Base-by-base conservation (phyloP, 768 basidiomycete species). In the Lentinula lateritia region DNA sequence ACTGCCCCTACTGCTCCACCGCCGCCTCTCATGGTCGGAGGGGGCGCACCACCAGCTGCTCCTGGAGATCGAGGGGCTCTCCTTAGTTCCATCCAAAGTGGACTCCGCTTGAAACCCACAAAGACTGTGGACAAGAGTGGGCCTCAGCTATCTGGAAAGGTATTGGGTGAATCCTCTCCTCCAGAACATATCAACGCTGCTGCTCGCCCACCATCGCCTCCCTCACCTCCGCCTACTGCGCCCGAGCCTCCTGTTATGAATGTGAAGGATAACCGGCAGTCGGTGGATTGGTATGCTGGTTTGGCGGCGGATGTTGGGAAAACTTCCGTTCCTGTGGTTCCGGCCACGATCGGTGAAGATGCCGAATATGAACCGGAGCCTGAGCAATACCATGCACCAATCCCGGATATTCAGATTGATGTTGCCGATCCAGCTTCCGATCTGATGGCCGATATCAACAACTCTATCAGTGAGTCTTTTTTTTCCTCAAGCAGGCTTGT, bases 261-360 rank as follows among this genome's bases (percentile, higher is more conserved):
- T 39, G 69, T 71, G 52, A 68, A 80, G 38, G 80, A 74, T 59
- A 83, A 89, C 67, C 78, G 87, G 62, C 89, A 94, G 72, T 89
- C 88, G 6, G 89, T 96, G 3, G 95, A 93, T 67, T 98, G 95
- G 95, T 94, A 92, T 70, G 83, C 87, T 55, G 89, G 88, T 36
- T 79, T 96, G 12, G 94, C 95, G 12, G 90, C 89, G 42, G 88
- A 96, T 75, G 75, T 76, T 41, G 81, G 78, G 18, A 39, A 68
- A 70, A 45, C 65, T 20, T 69, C 68, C 50, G 67, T 76, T 35
- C 75, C 73, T 57, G 75, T 71, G 52, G 70, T 88, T 65, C 81
- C 86, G 39, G 73, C 82, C 28, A 87, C 81, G 43, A 72, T 64
- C 6, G 86, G 87, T 62, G 91, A 88, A 61, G 83, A 84, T 1